Percentiles rank a stretch among this genome's conserved stretches.
These are phyloP conservation scores for Saprolegnia parasitica DNA, from an alignment of 352 stramenopile species.

Conservation along the genomic window DNA sequence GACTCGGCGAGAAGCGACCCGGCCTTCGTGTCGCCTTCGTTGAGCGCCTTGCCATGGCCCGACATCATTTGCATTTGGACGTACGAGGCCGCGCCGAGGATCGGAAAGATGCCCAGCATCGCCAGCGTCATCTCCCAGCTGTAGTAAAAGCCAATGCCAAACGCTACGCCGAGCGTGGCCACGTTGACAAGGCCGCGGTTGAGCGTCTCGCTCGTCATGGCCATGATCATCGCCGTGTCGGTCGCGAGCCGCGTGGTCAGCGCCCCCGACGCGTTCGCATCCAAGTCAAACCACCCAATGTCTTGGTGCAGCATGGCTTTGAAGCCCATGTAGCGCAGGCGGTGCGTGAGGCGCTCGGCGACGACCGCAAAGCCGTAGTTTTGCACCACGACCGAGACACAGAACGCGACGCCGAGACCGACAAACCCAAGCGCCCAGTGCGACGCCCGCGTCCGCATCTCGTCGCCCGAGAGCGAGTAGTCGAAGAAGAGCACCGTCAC, in stretches of 20 bases:
- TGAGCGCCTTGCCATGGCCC: conserved; percentile 42
- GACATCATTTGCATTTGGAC: conserved; percentile 33
- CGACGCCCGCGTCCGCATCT: conserved; percentile 33
- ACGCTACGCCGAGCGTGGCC: conserved; percentile 31
- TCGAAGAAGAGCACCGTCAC: conserved; percentile 41
- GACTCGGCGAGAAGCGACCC: conserved; percentile 42
- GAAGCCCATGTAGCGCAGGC: conserved; percentile 36
- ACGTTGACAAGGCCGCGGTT: conserved; percentile 37
- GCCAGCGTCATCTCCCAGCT: conserved; percentile 60
- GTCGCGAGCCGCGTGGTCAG: conserved; percentile 50
- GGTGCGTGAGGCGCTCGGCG: conserved; percentile 37
- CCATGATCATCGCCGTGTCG: conserved; percentile 52
- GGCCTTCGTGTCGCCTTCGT: conserved; percentile 46
- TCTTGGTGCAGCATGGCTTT: conserved; percentile 53
- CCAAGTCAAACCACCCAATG: conserved; percentile 60
- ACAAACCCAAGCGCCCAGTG: conserved; percentile 40
- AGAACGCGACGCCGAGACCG: conserved; percentile 33
- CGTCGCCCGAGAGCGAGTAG: conserved; percentile 29
- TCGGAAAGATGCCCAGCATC: conserved; percentile 36
- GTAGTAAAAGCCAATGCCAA: conserved; percentile 47
- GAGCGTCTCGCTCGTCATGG: conserved; percentile 38
- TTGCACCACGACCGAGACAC: conserved; percentile 31
- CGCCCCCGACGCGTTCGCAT: conserved; percentile 50
- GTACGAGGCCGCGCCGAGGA: conserved; percentile 29
- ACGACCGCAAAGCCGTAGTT: conserved; percentile 42